Percentiles rank a stretch among this genome's conserved stretches.
phyloP scores from a whole-genome alignment of 192 early-diverging fungal genomes.

The Pilobolus umbonatus region DNA sequence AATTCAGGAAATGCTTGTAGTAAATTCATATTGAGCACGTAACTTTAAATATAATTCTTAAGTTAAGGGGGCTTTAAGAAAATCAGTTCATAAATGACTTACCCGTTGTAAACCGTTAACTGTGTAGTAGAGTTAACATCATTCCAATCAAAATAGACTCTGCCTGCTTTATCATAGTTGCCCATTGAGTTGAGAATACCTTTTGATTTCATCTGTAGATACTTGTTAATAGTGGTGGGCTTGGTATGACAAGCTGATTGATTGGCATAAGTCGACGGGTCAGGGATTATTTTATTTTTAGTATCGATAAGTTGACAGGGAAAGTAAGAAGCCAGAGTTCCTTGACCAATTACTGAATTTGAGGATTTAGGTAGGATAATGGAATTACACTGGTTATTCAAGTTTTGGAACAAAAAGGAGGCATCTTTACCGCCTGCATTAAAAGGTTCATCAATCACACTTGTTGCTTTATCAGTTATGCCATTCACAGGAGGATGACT shows the following conservation, averaged over 20 bases:
- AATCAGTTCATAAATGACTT: neutral
- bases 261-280: slow-evolving; percentile 19
- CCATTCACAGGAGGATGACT: slow-evolving; percentile 22
- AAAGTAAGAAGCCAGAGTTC: slow-evolving; percentile 26
- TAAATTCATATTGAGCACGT: slow-evolving; percentile 34
- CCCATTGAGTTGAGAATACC: slow-evolving; percentile 21
- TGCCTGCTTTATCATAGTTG: slow-evolving; percentile 28
- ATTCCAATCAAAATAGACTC: slow-evolving; percentile 33
- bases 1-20: slow-evolving; percentile 25
- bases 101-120: slow-evolving; percentile 33
- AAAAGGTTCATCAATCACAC: slow-evolving; percentile 50
- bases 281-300: slow-evolving; percentile 11
- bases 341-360: slow-evolving; percentile 9
- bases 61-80: neutral
- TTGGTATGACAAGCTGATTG: slow-evolving; percentile 32
- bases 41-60: slow-evolving; percentile 18
- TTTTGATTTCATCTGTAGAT: neutral
- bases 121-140: slow-evolving; percentile 25
- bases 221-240: slow-evolving; percentile 9
- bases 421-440: slow-evolving; percentile 65
- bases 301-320: slow-evolving; percentile 30
- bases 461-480: slow-evolving; percentile 20
- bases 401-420: slow-evolving; percentile 71
- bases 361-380: slow-evolving; percentile 34
- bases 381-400: slow-evolving; percentile 56